phyloP scores from a whole-genome alignment of 2,329 filamentous ascomycete genomes.

The Didymella exigua region DNA sequence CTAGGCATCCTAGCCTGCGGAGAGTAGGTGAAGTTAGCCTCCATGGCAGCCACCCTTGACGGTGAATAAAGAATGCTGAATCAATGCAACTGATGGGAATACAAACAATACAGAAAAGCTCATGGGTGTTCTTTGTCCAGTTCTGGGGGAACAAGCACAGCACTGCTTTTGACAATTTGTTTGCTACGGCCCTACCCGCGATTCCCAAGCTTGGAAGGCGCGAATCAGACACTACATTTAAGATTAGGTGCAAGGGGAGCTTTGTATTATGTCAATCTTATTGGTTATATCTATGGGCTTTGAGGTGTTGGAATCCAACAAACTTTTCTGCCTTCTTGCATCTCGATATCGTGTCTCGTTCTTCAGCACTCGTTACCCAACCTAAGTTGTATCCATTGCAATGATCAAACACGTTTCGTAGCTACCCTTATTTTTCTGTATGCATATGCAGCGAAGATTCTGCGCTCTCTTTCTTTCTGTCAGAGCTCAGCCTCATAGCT shows the following conservation, averaged over 20 bases:
- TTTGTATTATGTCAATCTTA: too few species aligned
- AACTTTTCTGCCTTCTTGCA: background rate
- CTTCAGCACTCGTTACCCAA: background rate
- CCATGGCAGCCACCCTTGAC: background rate
- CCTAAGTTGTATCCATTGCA: background rate
- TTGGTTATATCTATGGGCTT: background rate
- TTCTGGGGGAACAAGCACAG: background rate
- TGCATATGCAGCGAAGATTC: too few species aligned
- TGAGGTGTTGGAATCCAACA: background rate
- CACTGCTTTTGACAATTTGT: background rate
- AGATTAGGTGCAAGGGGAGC: too few species aligned
- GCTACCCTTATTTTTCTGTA: too few species aligned
- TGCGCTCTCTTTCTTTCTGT: too few species aligned
- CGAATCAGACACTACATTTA: background rate
- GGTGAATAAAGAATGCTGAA: background rate
- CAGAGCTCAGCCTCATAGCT: background rate
- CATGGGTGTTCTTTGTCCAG: background rate
- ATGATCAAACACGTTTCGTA: background rate
- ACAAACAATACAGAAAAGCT: background rate
- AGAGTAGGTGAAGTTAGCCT: background rate
- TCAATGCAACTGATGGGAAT: too few species aligned
- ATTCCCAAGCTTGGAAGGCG: background rate
- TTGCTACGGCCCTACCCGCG: background rate
- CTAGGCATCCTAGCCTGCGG: background rate
- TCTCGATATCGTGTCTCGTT: background rate